phyloP scores from a whole-genome alignment of 192 early-diverging fungal genomes.

The Podila epicladia region DNA sequence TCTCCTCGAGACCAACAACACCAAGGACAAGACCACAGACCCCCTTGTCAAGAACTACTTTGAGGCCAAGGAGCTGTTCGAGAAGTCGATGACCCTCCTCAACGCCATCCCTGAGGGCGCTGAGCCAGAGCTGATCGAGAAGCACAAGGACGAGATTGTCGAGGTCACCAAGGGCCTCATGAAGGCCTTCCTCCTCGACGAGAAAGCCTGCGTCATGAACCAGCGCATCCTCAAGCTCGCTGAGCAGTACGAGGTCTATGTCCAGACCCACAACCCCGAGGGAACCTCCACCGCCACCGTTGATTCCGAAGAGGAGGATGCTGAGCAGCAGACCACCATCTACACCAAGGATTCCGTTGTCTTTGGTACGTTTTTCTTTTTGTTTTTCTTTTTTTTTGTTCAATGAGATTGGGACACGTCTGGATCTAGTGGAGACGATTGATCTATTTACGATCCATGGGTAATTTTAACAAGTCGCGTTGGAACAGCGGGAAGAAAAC shows the following conservation, averaged over 20 bases:
- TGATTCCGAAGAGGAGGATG: conserved; percentile 50
- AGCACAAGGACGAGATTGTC: conserved; percentile 61
- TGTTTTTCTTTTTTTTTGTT: background rate
- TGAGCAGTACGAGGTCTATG: conserved; percentile 65
- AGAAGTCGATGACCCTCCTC: conserved; percentile 1
- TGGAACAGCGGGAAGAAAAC: too few species aligned
- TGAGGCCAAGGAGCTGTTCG: conserved; percentile 59
- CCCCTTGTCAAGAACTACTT: conserved; percentile 62
- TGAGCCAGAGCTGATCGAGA: conserved; percentile 57
- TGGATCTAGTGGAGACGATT: too few species aligned
- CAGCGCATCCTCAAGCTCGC: conserved; percentile 67
- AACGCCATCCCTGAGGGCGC: conserved; percentile 60
- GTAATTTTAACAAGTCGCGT: too few species aligned
- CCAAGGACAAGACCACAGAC: conserved; percentile 56
- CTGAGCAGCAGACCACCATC: conserved; percentile 50
- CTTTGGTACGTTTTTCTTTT: conserved; percentile 35
- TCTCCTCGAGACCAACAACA: conserved; percentile 57
- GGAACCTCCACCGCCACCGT: conserved; percentile 47
- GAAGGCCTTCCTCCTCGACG: conserved; percentile 67
- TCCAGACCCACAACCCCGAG: conserved; percentile 50
- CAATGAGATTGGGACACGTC: background rate
- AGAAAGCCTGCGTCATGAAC: conserved; percentile 68
- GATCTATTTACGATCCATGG: too few species aligned
- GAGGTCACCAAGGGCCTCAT: conserved; percentile 63
- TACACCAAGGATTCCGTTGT: conserved; percentile 49